Conservation (phyloP, 345 rosid genomes). For the Lepidium africanum region DNA sequence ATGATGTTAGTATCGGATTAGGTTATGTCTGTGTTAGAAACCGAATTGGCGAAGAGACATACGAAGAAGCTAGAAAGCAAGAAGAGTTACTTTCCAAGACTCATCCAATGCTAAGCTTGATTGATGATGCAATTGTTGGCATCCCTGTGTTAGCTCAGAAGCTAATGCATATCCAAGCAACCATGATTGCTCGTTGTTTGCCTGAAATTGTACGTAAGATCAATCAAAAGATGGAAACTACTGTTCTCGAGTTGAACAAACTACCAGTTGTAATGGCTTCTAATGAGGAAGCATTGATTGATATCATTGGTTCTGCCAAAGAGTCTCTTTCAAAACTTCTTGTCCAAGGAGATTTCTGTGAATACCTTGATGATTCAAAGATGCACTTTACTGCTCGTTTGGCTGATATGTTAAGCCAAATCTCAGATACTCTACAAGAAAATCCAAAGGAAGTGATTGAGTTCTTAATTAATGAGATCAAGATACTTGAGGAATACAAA, state of each 20-base stretch:
- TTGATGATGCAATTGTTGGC: conserved; percentile 28
- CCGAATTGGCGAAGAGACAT: conserved; percentile 30
- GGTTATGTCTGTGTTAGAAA: conserved; percentile 51
- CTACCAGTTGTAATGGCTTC: conserved; percentile 22
- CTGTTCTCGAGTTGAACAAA: conserved; percentile 35
- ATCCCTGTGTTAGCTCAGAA: conserved; percentile 34
- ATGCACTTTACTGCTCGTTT: conserved; percentile 12
- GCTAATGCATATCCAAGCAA: conserved; percentile 23
- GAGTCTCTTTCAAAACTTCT: conserved; percentile 37
- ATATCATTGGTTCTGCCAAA: conserved; percentile 31
- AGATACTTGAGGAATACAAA: conserved; percentile 4
- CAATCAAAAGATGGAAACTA: conserved; percentile 27
- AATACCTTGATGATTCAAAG: conserved; percentile 20
- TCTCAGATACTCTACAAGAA: background rate
- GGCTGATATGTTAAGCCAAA: conserved; percentile 5
- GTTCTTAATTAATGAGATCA: conserved; percentile 6
- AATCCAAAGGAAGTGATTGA: background rate
- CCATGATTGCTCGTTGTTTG: conserved; percentile 22
- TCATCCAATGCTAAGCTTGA: conserved; percentile 19
- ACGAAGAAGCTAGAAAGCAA: conserved; percentile 20
- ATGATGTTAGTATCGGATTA: conserved; percentile 45
- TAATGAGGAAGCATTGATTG: conserved; percentile 33
- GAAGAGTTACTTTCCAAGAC: conserved; percentile 20
- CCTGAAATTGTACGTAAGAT: conserved; percentile 28
- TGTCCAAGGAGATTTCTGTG: conserved; percentile 39